A percentile compares a stretch with the other conserved stretches of the same genome.
These are phyloP conservation scores for Lactifluus piperatus DNA, from an alignment of 768 basidiomycete species.

Conservation along the genomic window DNA sequence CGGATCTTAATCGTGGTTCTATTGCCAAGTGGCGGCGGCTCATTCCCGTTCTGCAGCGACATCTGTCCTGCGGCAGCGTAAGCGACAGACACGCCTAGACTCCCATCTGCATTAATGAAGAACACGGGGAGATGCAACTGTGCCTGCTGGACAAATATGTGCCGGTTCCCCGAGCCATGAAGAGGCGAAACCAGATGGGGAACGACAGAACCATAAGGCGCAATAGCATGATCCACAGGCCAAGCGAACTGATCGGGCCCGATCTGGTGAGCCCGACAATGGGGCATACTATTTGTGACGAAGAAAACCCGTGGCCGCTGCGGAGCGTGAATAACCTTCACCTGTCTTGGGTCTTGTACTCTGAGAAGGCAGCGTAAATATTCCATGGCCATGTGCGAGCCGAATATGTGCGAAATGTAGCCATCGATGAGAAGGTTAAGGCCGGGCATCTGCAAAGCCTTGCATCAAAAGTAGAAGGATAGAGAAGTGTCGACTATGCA, in stretches of 20 bases:
- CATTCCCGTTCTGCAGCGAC: not conserved
- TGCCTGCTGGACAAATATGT: slow-evolving; percentile 13
- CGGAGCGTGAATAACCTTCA: too few species aligned
- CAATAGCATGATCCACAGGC: slow-evolving; percentile 6
- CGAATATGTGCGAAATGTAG: slow-evolving; percentile 12
- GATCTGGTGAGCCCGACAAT: not conserved
- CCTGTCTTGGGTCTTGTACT: too few species aligned
- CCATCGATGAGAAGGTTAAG: too few species aligned
- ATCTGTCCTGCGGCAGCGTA: slow-evolving; percentile 9
- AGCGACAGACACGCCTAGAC: too few species aligned
- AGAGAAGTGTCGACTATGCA: not conserved
- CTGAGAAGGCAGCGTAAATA: slow-evolving; percentile 5
- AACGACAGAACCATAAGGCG: slow-evolving; percentile 3
- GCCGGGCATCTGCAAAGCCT: not conserved
- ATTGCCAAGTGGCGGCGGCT: too few species aligned
- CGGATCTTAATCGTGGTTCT: too few species aligned
- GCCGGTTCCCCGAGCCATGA: slow-evolving; percentile 6
- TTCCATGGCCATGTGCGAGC: not conserved
- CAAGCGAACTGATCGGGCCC: not conserved
- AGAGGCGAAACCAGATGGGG: slow-evolving; percentile 15
- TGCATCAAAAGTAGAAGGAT: not conserved
- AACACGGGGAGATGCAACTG: slow-evolving; percentile 6
- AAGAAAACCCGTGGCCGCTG: too few species aligned
- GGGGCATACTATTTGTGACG: too few species aligned
- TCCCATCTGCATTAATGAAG: not conserved